Conservation (phyloP, 352 stramenopile genomes). For the Lagenidium giganteum region DNA sequence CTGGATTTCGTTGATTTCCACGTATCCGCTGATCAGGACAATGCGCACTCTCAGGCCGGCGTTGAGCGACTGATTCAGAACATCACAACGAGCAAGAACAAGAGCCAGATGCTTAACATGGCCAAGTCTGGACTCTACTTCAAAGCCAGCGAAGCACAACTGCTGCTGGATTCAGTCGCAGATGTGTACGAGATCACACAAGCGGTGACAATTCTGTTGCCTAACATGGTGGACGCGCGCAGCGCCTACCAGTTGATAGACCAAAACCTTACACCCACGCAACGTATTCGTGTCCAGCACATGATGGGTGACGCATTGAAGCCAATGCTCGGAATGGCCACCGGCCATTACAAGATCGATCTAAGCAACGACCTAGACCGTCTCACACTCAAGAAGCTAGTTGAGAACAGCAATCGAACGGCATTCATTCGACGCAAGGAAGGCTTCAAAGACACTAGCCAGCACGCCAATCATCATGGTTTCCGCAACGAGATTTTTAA, state of each 20-base stretch:
- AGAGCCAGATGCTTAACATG: slow-evolving; percentile 59
- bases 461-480: slow-evolving; percentile 50
- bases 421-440: slow-evolving; percentile 48
- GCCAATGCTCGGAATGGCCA: slow-evolving; percentile 35
- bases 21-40: slow-evolving; percentile 42
- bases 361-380: slow-evolving; percentile 47
- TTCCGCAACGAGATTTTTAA: slow-evolving; percentile 62
- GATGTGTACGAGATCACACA: slow-evolving; percentile 44
- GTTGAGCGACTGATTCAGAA: slow-evolving; percentile 57
- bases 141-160: slow-evolving; percentile 42
- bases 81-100: slow-evolving; percentile 51
- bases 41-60: slow-evolving; percentile 36
- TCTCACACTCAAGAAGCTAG: slow-evolving; percentile 41
- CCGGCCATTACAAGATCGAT: slow-evolving; percentile 52
- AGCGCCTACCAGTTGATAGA: slow-evolving; percentile 47
- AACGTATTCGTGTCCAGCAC: slow-evolving; percentile 44
- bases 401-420: slow-evolving; percentile 60
- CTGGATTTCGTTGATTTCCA: slow-evolving; percentile 59
- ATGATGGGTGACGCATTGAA: slow-evolving; percentile 39
- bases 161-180: slow-evolving; percentile 38
- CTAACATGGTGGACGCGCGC: slow-evolving; percentile 46
- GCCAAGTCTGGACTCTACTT: slow-evolving; percentile 54
- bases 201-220: slow-evolving; percentile 37
- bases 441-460: slow-evolving; percentile 47
- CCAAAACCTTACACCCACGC: slow-evolving; percentile 27